A percentile compares a stretch with the other conserved stretches of the same genome.
These are phyloP conservation scores for Knoxia roxburghii DNA, from an alignment of 257 asterid genomes.

Conservation along the genomic window DNA sequence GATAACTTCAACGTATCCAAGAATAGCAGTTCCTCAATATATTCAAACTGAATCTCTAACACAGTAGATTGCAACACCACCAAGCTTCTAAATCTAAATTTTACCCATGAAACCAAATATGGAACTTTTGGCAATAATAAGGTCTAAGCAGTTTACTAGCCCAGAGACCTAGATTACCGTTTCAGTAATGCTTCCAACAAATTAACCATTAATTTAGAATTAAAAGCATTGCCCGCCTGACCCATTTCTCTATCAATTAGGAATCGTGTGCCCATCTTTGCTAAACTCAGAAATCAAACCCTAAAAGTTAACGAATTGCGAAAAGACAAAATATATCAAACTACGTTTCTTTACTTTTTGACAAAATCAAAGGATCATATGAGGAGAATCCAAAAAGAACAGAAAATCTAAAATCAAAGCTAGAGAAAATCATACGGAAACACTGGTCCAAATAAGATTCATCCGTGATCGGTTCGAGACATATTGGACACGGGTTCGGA, in stretches of 20 bases:
- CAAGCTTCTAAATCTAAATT: not conserved
- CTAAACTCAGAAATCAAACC: not conserved
- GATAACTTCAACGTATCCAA: not conserved
- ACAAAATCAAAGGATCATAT: no score
- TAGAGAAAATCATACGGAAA: slow-evolving; percentile 46
- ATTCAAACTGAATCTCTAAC: not conserved
- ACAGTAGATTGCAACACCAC: not conserved
- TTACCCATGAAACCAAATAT: not conserved
- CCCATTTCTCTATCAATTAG: not conserved
- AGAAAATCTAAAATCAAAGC: not conserved
- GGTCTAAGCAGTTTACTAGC: not conserved
- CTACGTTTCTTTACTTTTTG: no score
- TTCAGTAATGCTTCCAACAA: not conserved
- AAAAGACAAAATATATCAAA: no score
- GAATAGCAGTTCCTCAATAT: not conserved
- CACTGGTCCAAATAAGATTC: slow-evolving; percentile 71
- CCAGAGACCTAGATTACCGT: not conserved
- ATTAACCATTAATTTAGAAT: not conserved
- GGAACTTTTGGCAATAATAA: not conserved
- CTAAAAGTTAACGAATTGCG: no score
- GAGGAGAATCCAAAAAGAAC: not conserved
- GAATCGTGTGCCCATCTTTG: not conserved
- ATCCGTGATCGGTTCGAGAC: slow-evolving; percentile 37
- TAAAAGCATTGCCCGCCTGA: no score
- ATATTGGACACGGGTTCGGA: slow-evolving; percentile 59